Conservation (phyloP, 2,329 filamentous ascomycete genomes). For the Didymella segeticola region DNA sequence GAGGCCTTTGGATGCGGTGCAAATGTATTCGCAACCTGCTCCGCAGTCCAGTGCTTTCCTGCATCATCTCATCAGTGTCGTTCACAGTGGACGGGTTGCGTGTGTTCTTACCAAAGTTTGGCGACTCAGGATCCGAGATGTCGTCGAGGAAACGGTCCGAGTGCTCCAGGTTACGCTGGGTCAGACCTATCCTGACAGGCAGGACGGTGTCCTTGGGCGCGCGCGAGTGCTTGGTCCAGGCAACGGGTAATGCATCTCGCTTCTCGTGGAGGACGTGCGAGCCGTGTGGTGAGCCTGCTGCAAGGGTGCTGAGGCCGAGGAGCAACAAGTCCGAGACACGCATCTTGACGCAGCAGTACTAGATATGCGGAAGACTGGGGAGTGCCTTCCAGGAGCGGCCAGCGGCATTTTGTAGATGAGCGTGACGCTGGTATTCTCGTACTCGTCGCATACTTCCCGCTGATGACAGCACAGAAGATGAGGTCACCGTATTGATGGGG, state of each 20-base stretch:
- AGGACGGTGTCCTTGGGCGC: conserved; percentile 17
- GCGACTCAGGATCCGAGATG: conserved; percentile 26
- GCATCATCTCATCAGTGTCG: neutral
- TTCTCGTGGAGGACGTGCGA: conserved; percentile 23
- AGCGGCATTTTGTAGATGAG: conserved; percentile 1
- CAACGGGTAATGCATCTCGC: conserved; percentile 16
- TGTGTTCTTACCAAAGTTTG: conserved; percentile 19
- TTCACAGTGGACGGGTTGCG: neutral
- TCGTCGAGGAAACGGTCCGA: conserved; percentile 22
- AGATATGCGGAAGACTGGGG: neutral
- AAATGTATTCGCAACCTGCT: conserved; percentile 23
- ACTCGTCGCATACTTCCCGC: neutral
- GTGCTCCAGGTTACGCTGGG: conserved; percentile 23
- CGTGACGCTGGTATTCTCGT: neutral
- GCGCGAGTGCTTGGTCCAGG: conserved; percentile 22
- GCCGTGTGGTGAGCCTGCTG: conserved; percentile 4
- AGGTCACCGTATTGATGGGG: neutral
- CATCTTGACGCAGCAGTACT: conserved; percentile 10
- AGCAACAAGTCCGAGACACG: conserved; percentile 12
- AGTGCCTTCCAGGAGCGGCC: neutral
- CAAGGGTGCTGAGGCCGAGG: conserved; percentile 11
- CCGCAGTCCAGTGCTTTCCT: conserved; percentile 23
- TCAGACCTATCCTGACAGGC: conserved; percentile 22
- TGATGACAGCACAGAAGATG: neutral
- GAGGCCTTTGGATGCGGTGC: conserved; percentile 22